These are phyloP conservation scores for Saccharomycopsis amapae DNA, from an alignment of 805 yeast species.

Conservation along the genomic window DNA sequence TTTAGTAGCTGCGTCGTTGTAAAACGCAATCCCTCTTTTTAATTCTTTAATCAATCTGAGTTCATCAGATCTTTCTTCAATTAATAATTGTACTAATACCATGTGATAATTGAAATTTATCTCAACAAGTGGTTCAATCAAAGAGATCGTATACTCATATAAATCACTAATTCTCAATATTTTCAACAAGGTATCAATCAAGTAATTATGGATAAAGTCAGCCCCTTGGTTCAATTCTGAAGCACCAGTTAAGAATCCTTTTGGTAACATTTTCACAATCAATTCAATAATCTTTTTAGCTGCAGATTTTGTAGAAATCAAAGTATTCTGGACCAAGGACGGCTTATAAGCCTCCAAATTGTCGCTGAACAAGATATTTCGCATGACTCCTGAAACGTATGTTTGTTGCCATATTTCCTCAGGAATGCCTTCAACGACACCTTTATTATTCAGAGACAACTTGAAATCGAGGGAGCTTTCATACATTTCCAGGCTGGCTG, in stretches of 20 bases:
- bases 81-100: slow-evolving; percentile 10
- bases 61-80: slow-evolving; percentile 11
- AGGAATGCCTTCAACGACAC: slow-evolving; percentile 31
- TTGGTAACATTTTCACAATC: slow-evolving; percentile 40
- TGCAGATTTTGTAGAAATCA: slow-evolving; percentile 31
- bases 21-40: slow-evolving; percentile 12
- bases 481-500: background rate
- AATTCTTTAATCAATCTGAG: slow-evolving; percentile 16
- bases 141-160: slow-evolving; percentile 33
- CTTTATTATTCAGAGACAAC: slow-evolving; percentile 5
- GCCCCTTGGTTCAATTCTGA: slow-evolving; percentile 29
- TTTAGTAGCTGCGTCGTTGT: background rate
- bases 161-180: slow-evolving; percentile 35
- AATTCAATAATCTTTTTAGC: slow-evolving; percentile 32
- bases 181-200: slow-evolving; percentile 45
- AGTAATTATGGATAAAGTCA: slow-evolving; percentile 38
- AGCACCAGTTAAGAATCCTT: slow-evolving; percentile 43
- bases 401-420: slow-evolving; percentile 52
- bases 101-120: slow-evolving; percentile 19
- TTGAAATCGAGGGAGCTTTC: slow-evolving; percentile 2
- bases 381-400: slow-evolving; percentile 48
- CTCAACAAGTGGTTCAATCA: slow-evolving; percentile 26
- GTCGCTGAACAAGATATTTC: slow-evolving; percentile 46
- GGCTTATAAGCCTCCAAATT: slow-evolving; percentile 51
- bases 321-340: slow-evolving; percentile 48